Conservation (phyloP, 345 rosid genomes). For the Aethionema arabicum region DNA sequence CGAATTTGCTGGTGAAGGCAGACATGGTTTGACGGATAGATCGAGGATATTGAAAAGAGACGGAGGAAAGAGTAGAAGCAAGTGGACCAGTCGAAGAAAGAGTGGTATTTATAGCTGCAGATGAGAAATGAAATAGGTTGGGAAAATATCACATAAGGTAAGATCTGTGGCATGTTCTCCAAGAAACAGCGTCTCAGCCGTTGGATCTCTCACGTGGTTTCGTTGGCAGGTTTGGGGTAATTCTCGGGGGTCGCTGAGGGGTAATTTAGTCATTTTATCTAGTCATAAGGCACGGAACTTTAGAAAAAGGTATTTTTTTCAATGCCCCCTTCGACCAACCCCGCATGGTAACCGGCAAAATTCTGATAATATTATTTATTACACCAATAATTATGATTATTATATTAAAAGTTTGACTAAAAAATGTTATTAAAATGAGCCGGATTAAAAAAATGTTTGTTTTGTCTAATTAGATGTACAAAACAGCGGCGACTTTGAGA, state of each 20-base stretch:
- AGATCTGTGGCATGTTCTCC: slow-evolving; percentile 39
- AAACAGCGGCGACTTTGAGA: slow-evolving; percentile 25
- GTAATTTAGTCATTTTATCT: background rate
- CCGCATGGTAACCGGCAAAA: slow-evolving; percentile 4
- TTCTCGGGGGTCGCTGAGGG: slow-evolving; percentile 14
- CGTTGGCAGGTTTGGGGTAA: slow-evolving; percentile 20
- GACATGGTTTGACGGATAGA: slow-evolving; percentile 50
- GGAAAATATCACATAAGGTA: slow-evolving; percentile 19
- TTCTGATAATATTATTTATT: background rate
- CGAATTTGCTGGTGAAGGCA: slow-evolving; percentile 76
- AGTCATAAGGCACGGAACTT: background rate
- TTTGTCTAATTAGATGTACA: background rate
- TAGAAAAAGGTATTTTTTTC: slow-evolving; percentile 6
- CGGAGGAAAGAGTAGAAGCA: background rate
- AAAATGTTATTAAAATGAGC: slow-evolving; percentile 22
- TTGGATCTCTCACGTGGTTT: slow-evolving; percentile 39
- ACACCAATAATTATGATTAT: background rate
- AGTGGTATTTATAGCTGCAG: slow-evolving; percentile 29
- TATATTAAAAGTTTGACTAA: slow-evolving; percentile 19
- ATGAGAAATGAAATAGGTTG: slow-evolving; percentile 20
- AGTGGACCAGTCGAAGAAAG: slow-evolving; percentile 27
- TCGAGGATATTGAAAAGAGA: slow-evolving; percentile 2
- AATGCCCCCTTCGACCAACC: background rate
- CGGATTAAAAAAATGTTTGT: background rate
- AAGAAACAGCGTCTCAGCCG: slow-evolving; percentile 33